A percentile compares a stretch with the other conserved stretches of the same genome.
Evolutionary conservation across 257 asterid species (phyloP).

Genomic region (Mentha longifolia): DNA sequence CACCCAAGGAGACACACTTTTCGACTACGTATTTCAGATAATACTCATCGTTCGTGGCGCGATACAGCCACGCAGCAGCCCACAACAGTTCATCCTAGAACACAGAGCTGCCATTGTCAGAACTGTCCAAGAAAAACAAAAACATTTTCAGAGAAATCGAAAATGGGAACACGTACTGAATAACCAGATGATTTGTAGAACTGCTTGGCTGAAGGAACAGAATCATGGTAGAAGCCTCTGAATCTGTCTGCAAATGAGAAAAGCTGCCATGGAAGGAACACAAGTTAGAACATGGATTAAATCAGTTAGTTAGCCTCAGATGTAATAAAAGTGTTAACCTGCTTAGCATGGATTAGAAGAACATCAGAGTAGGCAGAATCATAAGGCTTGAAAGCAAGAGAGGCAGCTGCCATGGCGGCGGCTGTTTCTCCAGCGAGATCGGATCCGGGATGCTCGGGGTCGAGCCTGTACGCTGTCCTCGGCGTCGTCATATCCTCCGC

Average conservation of each 20-base stretch:
- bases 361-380: slow-evolving; percentile 67
- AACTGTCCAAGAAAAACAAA: background rate
- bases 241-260: slow-evolving; percentile 75
- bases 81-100: slow-evolving; percentile 83
- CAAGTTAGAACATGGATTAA: background rate
- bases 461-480: slow-evolving; percentile 55
- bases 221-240: slow-evolving; percentile 67
- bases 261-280: slow-evolving; percentile 40
- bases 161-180: slow-evolving; percentile 43
- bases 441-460: slow-evolving; percentile 42
- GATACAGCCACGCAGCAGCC: slow-evolving; percentile 89
- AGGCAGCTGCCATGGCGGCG: slow-evolving; percentile 72
- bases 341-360: slow-evolving; percentile 66
- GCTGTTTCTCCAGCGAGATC: slow-evolving; percentile 81
- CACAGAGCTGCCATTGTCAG: background rate
- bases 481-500: slow-evolving; percentile 82
- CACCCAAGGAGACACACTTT: slow-evolving; percentile 72
- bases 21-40: slow-evolving; percentile 73
- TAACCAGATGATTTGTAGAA: slow-evolving; percentile 75
- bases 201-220: slow-evolving; percentile 56
- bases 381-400: slow-evolving; percentile 66
- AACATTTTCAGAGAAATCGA: background rate
- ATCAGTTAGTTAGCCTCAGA: background rate
- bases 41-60: slow-evolving; percentile 71
- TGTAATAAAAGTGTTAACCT: slow-evolving; percentile 31